Evolutionary conservation across 164 flowering plant species (phyloP).

Genomic region (Buxus sempervirens): DNA sequence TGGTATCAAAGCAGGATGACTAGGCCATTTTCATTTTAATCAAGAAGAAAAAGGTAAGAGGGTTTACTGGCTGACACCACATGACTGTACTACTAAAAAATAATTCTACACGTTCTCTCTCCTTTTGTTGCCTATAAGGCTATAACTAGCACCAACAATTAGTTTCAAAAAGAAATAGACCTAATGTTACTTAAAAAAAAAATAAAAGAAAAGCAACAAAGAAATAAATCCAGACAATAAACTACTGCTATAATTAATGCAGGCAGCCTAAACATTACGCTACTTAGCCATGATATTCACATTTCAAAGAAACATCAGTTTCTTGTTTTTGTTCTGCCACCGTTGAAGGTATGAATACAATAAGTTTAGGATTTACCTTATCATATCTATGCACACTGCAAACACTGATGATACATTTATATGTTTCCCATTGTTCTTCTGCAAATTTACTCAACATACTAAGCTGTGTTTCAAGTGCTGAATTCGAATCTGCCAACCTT

Average conservation of each 20-base stretch:
- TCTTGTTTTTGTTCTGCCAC: not conserved
- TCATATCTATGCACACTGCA: conserved; percentile 61
- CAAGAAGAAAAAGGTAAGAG: too few relatives aligned
- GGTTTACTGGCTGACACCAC: too few relatives aligned
- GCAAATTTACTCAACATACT: conserved; percentile 58
- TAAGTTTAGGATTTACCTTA: conserved; percentile 44
- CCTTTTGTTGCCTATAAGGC: too few relatives aligned
- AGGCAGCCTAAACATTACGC: not conserved
- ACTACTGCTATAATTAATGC: not conserved
- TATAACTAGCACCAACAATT: too few relatives aligned
- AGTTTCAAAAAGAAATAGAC: too few relatives aligned
- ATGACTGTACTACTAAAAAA: too few relatives aligned
- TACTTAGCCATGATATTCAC: not conserved
- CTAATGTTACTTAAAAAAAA: too few relatives aligned
- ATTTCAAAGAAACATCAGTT: not conserved
- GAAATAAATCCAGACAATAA: too few relatives aligned
- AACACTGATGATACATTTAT: conserved; percentile 38
- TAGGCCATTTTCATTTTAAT: too few relatives aligned
- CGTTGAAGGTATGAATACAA: not conserved
- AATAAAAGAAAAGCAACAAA: too few relatives aligned
- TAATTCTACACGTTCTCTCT: too few relatives aligned
- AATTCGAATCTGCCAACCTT: conserved; percentile 74
- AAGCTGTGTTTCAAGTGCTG: conserved; percentile 64
- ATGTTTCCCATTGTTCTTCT: conserved; percentile 56
- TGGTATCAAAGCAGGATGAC: too few relatives aligned